Base-by-base conservation (phyloP, 2,329 filamentous ascomycete genomes). In the Ascomycota sp. region DNA sequence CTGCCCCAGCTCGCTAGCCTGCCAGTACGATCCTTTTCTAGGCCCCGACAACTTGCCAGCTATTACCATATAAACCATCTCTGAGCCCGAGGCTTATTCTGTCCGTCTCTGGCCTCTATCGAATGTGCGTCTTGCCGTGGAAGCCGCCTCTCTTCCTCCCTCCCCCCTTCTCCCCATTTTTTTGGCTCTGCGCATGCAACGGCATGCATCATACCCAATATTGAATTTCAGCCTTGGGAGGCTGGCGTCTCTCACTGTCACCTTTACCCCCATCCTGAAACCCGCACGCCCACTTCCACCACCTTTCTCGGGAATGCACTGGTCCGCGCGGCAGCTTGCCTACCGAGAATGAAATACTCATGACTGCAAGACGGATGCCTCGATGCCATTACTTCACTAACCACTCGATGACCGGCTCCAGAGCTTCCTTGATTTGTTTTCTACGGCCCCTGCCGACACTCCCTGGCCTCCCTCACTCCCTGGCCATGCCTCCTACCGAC, bases 361-460 rank as follows among this genome's bases (percentile, higher is more conserved):
- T 22, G 12, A 29, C 13, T 8, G 24, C 25, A 25, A 17, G 25
- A 8, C 15, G 22, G 13, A 17, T 15, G 11, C 10, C 11, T 27
- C n/a, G n/a, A 19, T 17, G 11, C 4, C 13, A 15, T 15, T 23
- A 12, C 11, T n/a, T 17, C 17, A n/a, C 30, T 31, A 22, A 31
- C 24, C 13, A 11, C 10, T 24, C 28, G 12, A 24, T 13, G 7
- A 21, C 21, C 4, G 2, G 6, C 19, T 8, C 21, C 25, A 38
- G 33, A 33, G 25, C 27, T 27, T 30, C 23, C 25, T 33, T 39
- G 31, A 37, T 35, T 39, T 29, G 20, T 34, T 32, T 31, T 25
- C 10, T 13, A 30, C 33, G 20, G 25, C 15, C 30, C 26, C 27
- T 31, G 30, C 8, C 20, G 27, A 23, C 25, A 23, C 17, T 19